A percentile compares a stretch with the other conserved stretches of the same genome.
Evolutionary conservation across 768 basidiomycete species (phyloP).

Genomic region (Leccinum truebloodii): DNA sequence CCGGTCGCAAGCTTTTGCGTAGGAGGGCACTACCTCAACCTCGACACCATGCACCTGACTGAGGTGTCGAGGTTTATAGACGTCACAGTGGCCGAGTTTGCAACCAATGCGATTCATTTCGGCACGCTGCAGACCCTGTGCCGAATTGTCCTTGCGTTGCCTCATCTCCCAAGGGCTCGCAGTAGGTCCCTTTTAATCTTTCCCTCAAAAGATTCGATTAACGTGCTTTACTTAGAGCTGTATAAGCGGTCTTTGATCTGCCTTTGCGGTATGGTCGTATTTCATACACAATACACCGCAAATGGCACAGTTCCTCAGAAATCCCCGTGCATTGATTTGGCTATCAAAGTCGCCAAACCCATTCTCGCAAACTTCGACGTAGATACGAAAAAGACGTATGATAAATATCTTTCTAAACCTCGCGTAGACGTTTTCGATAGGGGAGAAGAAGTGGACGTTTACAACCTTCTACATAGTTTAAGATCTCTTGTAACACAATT

Average conservation of each 20-base stretch:
- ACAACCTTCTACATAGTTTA: too few species aligned
- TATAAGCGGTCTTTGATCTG: neutral
- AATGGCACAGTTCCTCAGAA: too few species aligned
- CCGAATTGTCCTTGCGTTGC: neutral
- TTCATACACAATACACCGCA: neutral
- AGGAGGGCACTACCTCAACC: conserved; percentile 6
- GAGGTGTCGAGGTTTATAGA: neutral
- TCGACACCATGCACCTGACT: conserved; percentile 1
- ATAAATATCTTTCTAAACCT: too few species aligned
- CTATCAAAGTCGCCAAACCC: too few species aligned
- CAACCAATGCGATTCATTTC: neutral
- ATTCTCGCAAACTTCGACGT: too few species aligned
- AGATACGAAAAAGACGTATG: too few species aligned
- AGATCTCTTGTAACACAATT: too few species aligned
- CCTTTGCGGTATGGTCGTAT: neutral
- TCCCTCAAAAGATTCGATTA: neutral
- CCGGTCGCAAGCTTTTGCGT: conserved; percentile 1
- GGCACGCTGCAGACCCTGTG: neutral
- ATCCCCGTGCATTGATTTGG: too few species aligned
- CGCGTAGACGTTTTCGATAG: too few species aligned
- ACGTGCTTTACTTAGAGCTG: neutral
- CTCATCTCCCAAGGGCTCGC: neutral
- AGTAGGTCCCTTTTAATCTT: neutral
- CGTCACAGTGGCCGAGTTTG: too few species aligned
- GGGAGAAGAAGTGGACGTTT: too few species aligned